Base-by-base conservation (phyloP, 139 green algal species). In the Chlorella sp. region DNA sequence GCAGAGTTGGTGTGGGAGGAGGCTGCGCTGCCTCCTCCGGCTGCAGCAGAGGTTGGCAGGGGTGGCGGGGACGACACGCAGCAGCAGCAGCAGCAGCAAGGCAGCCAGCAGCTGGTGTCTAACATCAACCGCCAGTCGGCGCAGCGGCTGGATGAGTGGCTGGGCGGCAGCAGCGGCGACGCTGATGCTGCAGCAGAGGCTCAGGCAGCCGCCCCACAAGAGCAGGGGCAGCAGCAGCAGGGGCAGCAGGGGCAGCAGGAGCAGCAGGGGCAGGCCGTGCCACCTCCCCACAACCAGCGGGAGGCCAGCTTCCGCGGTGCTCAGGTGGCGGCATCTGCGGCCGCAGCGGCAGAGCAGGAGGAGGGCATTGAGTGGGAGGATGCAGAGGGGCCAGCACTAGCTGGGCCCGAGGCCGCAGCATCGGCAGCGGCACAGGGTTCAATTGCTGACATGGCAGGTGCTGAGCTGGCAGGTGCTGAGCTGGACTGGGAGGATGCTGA, bases 391-490 rank as follows among this genome's bases (percentile, higher is more conserved):
- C 9, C 68, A 11, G 14, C 24, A 37, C 68, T 12, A 12, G 68
- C 68, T 36, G 68, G 14, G 5, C 28, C 66, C 16, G 57, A 14
- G 0, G 19, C 26, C 82, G 80, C 83, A 90, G 32, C 40, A 90
- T 68, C n/a, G 83, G 91, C 53, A 90, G 86, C 64, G 48, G 76
- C 61, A 83, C n/a, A 30, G n/a, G n/a, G n/a, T n/a, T n/a, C n/a
- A n/a, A n/a, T n/a, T n/a, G n/a, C 19, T 16, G 42, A 12, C 3
- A 42, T 36, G 15, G 79, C 79, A 30, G 79, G 3, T 21, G 30
- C 79, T 28, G 32, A 39, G 28, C 26, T 42, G 32, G 42, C 79
- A 11, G 12, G 12, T 40, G 28, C 42, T 16, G 42, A 30, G 42
- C 15, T 57, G 48, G 48, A 57, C 7, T 57, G 48, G 48, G 48